phyloP scores from a whole-genome alignment of 148 eudicot genomes.

The Diospyros lotus region DNA sequence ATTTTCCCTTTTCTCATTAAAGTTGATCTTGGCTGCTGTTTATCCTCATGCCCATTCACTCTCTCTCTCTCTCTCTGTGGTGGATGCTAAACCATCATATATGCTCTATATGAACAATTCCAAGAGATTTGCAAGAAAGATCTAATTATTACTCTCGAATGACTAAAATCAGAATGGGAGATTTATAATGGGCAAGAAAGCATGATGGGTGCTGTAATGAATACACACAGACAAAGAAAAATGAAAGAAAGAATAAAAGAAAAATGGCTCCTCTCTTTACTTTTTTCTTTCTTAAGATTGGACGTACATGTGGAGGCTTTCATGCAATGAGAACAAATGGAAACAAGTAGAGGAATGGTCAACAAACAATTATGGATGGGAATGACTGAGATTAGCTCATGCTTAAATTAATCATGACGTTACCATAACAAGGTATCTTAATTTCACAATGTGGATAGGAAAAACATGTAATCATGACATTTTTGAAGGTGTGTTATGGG shows the following conservation, averaged over 20 bases:
- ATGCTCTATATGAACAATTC: not conserved
- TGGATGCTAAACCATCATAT: not conserved
- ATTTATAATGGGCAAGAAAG: not conserved
- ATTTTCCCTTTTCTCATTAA: not conserved
- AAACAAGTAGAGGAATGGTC: too few relatives aligned
- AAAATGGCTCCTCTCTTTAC: not conserved
- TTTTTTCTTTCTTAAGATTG: too few relatives aligned
- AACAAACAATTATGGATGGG: too few relatives aligned
- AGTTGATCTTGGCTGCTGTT: not conserved
- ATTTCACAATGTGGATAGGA: too few relatives aligned
- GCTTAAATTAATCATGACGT: too few relatives aligned
- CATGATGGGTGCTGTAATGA: not conserved
- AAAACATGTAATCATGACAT: too few relatives aligned
- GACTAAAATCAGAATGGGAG: not conserved
- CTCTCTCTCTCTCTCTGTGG: not conserved
- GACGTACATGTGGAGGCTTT: too few relatives aligned
- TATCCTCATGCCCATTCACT: too few relatives aligned
- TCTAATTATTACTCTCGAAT: slow-evolving; percentile 8
- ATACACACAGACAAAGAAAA: not conserved
- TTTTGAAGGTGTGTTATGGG: too few relatives aligned
- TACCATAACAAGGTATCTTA: too few relatives aligned
- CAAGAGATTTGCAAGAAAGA: not conserved
- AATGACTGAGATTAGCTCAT: too few relatives aligned
- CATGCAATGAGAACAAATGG: too few relatives aligned
- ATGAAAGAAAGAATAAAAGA: not conserved